These are phyloP conservation scores for Aspergillus chevalieri DNA, from an alignment of 2,329 filamentous ascomycete species.

Conservation along the genomic window DNA sequence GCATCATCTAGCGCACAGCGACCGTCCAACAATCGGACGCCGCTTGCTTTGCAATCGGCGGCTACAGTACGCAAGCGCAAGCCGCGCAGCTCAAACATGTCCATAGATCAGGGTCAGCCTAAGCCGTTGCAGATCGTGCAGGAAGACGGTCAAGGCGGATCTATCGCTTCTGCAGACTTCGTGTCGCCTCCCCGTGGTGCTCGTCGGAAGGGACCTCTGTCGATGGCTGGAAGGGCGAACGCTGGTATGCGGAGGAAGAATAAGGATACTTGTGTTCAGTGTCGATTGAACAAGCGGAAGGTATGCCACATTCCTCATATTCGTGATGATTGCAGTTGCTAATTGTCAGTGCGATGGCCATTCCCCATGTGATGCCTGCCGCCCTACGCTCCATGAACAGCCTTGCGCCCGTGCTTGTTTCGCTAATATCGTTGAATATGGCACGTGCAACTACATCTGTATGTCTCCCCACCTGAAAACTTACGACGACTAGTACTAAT, in stretches of 20 bases:
- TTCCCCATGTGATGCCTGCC: constrained; percentile 37
- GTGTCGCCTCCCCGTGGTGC: constrained; percentile 38
- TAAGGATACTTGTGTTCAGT: constrained; percentile 41
- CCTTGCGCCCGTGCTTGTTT: constrained; percentile 41
- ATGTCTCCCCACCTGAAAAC: constrained; percentile 9
- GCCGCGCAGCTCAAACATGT: constrained; percentile 21
- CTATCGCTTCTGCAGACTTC: constrained; percentile 36
- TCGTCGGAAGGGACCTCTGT: constrained; percentile 37
- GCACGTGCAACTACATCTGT: constrained; percentile 44
- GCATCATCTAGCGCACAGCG: constrained; percentile 34
- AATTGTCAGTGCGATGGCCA: constrained; percentile 35
- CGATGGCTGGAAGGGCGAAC: constrained; percentile 34
- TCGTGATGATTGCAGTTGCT: constrained; percentile 1
- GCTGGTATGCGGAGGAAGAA: constrained; percentile 39
- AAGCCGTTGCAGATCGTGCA: constrained; percentile 39
- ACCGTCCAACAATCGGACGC: constrained; percentile 32
- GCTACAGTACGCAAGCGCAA: constrained; percentile 33
- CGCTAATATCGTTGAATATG: constrained; percentile 39
- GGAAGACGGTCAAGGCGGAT: constrained; percentile 38
- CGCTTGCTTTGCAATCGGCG: constrained; percentile 33
- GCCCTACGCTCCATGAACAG: constrained; percentile 37
- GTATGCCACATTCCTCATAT: constrained; percentile 16
- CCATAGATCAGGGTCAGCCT: constrained; percentile 22
- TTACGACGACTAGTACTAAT: constrained; percentile 1
- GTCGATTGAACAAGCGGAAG: constrained; percentile 40